A percentile compares a stretch with the other conserved stretches of the same genome.
Conservation (phyloP, 257 asterid genomes). For the Verbena officinalis region DNA sequence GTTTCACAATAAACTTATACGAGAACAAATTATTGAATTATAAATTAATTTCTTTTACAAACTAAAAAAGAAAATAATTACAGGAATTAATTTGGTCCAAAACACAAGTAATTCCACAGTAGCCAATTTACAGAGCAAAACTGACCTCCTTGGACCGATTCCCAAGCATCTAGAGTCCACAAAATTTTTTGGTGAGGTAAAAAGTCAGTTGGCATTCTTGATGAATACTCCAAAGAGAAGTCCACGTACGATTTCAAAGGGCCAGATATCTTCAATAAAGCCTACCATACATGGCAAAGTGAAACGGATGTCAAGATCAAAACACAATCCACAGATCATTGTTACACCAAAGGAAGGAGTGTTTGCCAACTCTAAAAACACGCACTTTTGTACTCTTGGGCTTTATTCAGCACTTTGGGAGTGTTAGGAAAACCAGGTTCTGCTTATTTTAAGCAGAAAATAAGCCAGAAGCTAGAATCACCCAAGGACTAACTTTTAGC, state of each 20-base stretch:
- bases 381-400: too few relatives aligned
- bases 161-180: slow-evolving; percentile 85
- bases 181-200: slow-evolving; percentile 73
- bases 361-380: too few relatives aligned
- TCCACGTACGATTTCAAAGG: slow-evolving; percentile 51
- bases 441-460: too few relatives aligned
- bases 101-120: slow-evolving; percentile 3
- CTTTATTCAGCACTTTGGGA: too few relatives aligned
- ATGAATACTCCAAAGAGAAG: slow-evolving; percentile 60
- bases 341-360: not conserved
- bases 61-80: too few relatives aligned
- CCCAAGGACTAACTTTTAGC: too few relatives aligned
- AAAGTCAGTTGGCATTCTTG: slow-evolving; percentile 81
- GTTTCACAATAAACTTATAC: too few relatives aligned
- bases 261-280: slow-evolving; percentile 45
- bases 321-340: slow-evolving; percentile 1
- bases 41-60: too few relatives aligned
- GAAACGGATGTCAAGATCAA: slow-evolving; percentile 12
- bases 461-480: too few relatives aligned
- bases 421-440: too few relatives aligned
- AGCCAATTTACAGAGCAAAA: slow-evolving; percentile 29
- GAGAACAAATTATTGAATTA: too few relatives aligned
- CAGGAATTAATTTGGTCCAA: too few relatives aligned
- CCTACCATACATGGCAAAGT: slow-evolving; percentile 47
- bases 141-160: slow-evolving; percentile 50